Percentiles rank a stretch among this genome's conserved stretches.
phyloP scores from a whole-genome alignment of 192 early-diverging fungal genomes.

The Paraglomus brasilianum region DNA sequence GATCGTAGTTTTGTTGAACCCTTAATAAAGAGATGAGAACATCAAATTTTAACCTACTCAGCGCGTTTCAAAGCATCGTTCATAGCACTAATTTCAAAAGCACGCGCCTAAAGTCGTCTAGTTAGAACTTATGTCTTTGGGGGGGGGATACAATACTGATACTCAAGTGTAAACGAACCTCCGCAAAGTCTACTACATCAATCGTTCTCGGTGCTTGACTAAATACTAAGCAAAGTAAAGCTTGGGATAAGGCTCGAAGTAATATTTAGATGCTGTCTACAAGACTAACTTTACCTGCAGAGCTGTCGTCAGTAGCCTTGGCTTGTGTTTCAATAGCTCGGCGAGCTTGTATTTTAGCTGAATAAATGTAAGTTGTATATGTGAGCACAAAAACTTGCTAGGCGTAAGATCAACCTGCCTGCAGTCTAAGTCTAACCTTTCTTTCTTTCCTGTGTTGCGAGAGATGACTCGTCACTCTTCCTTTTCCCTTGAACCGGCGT shows the following conservation, averaged over 20 bases:
- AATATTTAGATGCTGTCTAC: not conserved
- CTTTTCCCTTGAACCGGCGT: too few species aligned
- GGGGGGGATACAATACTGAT: not conserved
- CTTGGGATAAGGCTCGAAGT: not conserved
- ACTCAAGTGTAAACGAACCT: conserved; percentile 41
- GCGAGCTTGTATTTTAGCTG: conserved; percentile 5
- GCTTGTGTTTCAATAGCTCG: not conserved
- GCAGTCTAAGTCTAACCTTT: too few species aligned
- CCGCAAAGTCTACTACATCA: conserved; percentile 60
- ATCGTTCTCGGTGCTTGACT: conserved; percentile 39
- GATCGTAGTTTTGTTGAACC: not conserved
- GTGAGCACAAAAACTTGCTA: too few species aligned
- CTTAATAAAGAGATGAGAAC: not conserved
- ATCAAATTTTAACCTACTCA: conserved; percentile 42
- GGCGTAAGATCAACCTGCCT: too few species aligned
- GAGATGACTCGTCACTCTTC: too few species aligned
- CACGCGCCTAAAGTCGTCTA: conserved; percentile 57
- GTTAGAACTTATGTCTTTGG: not conserved
- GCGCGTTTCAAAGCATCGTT: conserved; percentile 71
- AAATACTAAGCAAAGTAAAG: not conserved
- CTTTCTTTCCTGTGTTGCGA: too few species aligned
- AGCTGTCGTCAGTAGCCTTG: not conserved
- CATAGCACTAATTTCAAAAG: conserved; percentile 85
- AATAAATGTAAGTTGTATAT: too few species aligned
- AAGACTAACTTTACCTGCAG: not conserved